Base-by-base conservation (phyloP, 257 asterid species). In the Thymus mandschuricus region DNA sequence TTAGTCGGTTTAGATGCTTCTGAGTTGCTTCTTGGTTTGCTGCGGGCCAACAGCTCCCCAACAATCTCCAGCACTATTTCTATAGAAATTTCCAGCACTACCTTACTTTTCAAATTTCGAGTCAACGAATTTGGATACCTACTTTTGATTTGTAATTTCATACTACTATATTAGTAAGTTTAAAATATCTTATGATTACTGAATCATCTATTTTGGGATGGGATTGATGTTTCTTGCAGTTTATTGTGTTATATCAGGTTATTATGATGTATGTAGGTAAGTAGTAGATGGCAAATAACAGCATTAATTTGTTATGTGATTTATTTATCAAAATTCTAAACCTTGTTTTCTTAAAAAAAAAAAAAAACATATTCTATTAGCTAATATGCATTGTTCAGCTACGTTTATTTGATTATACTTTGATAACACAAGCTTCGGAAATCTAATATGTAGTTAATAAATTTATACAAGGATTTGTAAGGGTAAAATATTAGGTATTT, bases 171-270 rank as follows among this genome's bases (percentile, higher is more conserved):
- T 35, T 35, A 5, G 40, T 35, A 35, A 35, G 5, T 35, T 3
- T 35, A 3, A 35, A 35, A 35, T 5, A 35, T 35, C 40, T 9
- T 31, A 9, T 2, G 9, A 44, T 45, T 45, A 10, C 10, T 10
- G 34, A 52, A 21, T 21, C 59, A 27, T 52, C 59, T 21, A 10
- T 21, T 3, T 15, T 51, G 27, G 27, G 28, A 10, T 15, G 7
- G 57, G 28, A 10, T 72, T 31, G 56, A 60, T 70, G 60, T 31
- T 48, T 45, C 58, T 60, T 50, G 48, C 45, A 38, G 60, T 45
- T 41, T 57, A 15, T 15, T 45, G 59, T 52, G 59, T 21, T 35
- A 35, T 35, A 35, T 52, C 59, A 52, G 33, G 12, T 52, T 52
- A 52, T n/a, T 50, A 50, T 27, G 56, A 21, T 21, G 58, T 15